Conservation (phyloP, 2,329 filamentous ascomycete species). For the Colletotrichum siamense region DNA sequence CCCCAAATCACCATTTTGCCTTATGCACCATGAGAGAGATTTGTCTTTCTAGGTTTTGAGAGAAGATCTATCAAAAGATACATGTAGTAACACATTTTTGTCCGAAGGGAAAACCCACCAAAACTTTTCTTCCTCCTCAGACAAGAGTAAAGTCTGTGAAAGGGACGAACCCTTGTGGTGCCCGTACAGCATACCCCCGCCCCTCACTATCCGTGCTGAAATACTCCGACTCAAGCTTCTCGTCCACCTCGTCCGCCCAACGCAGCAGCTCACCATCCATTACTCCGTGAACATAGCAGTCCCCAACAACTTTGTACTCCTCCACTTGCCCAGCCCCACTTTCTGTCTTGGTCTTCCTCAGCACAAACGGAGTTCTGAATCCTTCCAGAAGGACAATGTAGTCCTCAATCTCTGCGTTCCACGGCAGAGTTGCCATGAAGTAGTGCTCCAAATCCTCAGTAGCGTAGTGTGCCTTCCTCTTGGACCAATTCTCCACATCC, state of each 20-base stretch:
- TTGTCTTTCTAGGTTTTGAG: not conserved
- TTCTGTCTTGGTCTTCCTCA: conserved; percentile 24
- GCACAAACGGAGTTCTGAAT: conserved; percentile 35
- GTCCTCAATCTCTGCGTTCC: conserved; percentile 25
- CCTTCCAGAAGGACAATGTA: conserved; percentile 36
- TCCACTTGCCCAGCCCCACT: not conserved
- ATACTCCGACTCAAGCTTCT: not conserved
- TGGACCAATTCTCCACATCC: not conserved
- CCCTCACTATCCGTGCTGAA: not conserved
- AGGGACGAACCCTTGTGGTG: not conserved
- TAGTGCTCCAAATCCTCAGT: not conserved
- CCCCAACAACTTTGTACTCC: not conserved
- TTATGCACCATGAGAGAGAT: not conserved
- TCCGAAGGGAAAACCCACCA: not conserved
- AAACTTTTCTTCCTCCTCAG: not conserved
- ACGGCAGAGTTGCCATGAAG: not conserved
- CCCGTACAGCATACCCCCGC: not conserved
- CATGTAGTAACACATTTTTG: not conserved
- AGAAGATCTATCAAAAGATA: not conserved
- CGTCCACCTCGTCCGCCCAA: not conserved
- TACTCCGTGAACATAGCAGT: not conserved
- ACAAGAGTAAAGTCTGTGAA: not conserved
- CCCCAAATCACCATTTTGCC: conserved; percentile 15
- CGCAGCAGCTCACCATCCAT: not conserved
- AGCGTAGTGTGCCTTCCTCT: not conserved